phyloP scores from a whole-genome alignment of 116 monocot species.

The Thalassia testudinum region DNA sequence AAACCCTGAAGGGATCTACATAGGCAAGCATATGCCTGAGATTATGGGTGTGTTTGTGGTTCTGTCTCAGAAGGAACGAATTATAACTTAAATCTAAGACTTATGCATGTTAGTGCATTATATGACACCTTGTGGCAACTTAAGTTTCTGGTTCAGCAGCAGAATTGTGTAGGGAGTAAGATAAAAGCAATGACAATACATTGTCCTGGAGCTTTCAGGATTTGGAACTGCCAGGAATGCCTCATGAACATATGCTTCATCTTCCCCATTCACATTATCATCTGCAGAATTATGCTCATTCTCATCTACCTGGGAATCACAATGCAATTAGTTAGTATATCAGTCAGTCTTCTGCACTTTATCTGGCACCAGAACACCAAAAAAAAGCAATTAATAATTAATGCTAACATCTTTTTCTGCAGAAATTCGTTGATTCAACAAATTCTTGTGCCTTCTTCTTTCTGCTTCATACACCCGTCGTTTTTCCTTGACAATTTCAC shows the following conservation, averaged over 20 bases:
- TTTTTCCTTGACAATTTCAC: slow-evolving; percentile 43
- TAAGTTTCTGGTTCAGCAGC: too few relatives aligned
- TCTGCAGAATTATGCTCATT: slow-evolving; percentile 22
- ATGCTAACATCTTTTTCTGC: slow-evolving; percentile 50
- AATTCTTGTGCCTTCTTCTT: slow-evolving; percentile 47
- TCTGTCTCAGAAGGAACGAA: too few relatives aligned
- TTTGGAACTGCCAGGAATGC: slow-evolving; percentile 68
- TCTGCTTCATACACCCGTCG: slow-evolving; percentile 75
- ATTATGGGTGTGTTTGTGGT: too few relatives aligned
- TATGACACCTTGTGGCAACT: too few relatives aligned
- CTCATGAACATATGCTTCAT: slow-evolving; percentile 91
- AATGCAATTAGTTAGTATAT: slow-evolving; percentile 1
- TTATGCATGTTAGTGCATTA: too few relatives aligned
- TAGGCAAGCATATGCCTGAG: too few relatives aligned
- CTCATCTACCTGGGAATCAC: slow-evolving; percentile 33
- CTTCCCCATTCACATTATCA: slow-evolving; percentile 38
- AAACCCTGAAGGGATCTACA: too few relatives aligned
- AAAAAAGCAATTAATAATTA: not conserved
- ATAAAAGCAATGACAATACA: not conserved
- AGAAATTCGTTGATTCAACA: slow-evolving; percentile 9
- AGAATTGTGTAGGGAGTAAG: too few relatives aligned
- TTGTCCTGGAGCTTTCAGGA: slow-evolving; percentile 14
- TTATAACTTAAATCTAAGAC: too few relatives aligned
- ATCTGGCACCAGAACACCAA: too few relatives aligned
- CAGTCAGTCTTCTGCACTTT: not conserved